Evolutionary conservation across 2,329 filamentous ascomycete genomes (phyloP).

Genomic region (Amesomyces nigricolor): DNA sequence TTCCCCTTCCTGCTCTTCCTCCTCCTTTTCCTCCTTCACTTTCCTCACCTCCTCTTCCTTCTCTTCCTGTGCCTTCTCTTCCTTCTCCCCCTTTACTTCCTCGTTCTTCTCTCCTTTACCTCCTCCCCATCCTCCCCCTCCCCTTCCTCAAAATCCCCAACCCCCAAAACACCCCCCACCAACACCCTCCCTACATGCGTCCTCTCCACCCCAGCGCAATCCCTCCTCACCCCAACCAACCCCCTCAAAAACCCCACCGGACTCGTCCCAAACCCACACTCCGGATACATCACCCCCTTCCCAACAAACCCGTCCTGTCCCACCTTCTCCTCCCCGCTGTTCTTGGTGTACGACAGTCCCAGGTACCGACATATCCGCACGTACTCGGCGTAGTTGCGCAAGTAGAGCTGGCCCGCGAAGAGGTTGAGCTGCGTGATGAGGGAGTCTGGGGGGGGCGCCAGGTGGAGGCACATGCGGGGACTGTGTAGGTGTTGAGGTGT

Average conservation of each 20-base stretch:
- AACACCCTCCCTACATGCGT: conserved; percentile 23
- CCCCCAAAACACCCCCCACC: conserved; percentile 19
- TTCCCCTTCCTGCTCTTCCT: no score
- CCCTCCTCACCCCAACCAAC: conserved; percentile 31
- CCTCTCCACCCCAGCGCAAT: conserved; percentile 15
- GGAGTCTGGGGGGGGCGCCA: conserved; percentile 37
- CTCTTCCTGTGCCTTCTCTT: not conserved
- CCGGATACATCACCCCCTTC: conserved; percentile 18
- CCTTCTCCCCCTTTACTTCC: not conserved
- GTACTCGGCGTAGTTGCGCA: conserved; percentile 52
- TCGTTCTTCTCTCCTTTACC: no score
- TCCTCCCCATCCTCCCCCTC: not conserved
- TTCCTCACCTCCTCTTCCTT: no score
- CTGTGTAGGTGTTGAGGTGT: conserved; percentile 14
- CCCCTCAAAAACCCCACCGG: conserved; percentile 36
- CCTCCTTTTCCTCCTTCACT: no score
- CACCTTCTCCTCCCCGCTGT: conserved; percentile 22
- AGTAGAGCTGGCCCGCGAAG: conserved; percentile 63
- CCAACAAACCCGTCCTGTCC: conserved; percentile 35
- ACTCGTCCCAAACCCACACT: conserved; percentile 30
- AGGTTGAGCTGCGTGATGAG: conserved; percentile 51
- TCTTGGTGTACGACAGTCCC: conserved; percentile 38
- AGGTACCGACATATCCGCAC: conserved; percentile 44
- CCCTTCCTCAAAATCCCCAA: conserved; percentile 16
- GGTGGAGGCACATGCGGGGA: conserved; percentile 28